A percentile compares a stretch with the other conserved stretches of the same genome.
Evolutionary conservation across 1,284 basidiomycete genomes (phyloP).

Genomic region (Fistulina hepatica): DNA sequence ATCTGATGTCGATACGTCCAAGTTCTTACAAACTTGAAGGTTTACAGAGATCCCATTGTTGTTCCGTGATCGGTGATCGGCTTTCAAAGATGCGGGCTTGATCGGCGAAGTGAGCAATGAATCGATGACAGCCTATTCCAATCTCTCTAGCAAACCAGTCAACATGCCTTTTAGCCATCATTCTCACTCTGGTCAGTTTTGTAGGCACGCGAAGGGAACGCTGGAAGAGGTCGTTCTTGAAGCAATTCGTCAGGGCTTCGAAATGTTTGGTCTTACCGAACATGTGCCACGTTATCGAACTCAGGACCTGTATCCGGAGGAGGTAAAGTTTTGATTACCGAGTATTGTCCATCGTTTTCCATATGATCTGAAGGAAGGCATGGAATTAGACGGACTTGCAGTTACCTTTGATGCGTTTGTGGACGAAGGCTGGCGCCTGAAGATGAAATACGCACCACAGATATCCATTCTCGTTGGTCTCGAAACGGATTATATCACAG

Average conservation of each 20-base stretch:
- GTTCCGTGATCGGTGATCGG: neutral
- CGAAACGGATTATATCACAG: constrained; percentile 86
- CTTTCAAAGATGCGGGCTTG: too few relatives aligned
- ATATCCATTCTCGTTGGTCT: constrained; percentile 82
- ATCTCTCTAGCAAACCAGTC: too few relatives aligned
- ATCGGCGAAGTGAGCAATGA: neutral
- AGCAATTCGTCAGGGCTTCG: constrained; percentile 73
- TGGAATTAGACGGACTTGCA: constrained; percentile 37
- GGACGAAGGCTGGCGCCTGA: constrained; percentile 67
- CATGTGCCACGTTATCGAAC: constrained; percentile 82
- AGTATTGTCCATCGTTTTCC: constrained; percentile 3
- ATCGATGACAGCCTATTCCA: constrained; percentile 1
- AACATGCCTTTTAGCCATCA: constrained; percentile 85
- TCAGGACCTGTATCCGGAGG: constrained; percentile 89
- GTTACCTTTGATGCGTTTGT: constrained; percentile 62
- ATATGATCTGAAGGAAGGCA: constrained; percentile 29
- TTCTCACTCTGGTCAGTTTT: constrained; percentile 96
- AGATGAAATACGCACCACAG: constrained; percentile 40
- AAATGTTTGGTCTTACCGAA: constrained; percentile 84
- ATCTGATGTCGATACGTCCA: too few relatives aligned
- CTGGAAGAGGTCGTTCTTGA: constrained; percentile 74
- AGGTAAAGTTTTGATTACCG: constrained; percentile 41
- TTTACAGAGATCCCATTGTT: too few relatives aligned
- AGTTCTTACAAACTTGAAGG: too few relatives aligned
- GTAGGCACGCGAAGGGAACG: constrained; percentile 74